Conservation (phyloP, 2,329 filamentous ascomycete species). For the Orbilia brochopaga region DNA sequence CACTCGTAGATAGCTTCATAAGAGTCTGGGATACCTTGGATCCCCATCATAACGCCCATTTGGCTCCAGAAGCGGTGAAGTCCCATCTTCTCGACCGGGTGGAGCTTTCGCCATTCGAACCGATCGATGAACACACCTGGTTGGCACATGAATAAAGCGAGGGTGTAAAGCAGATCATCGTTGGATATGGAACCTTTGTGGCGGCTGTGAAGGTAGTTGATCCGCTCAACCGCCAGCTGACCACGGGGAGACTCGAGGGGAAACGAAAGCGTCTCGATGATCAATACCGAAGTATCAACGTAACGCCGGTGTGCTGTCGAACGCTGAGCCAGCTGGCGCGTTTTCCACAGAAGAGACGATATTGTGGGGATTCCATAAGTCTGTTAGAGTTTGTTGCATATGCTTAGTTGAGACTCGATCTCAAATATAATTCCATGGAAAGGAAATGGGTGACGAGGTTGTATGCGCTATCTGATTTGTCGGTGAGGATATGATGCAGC, state of each 20-base stretch:
- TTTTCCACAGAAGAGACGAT: slow-evolving; percentile 62
- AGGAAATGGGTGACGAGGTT: neutral
- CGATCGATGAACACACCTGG: slow-evolving; percentile 68
- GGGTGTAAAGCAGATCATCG: slow-evolving; percentile 70
- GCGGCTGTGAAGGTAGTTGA: slow-evolving; percentile 68
- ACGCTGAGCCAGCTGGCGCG: slow-evolving; percentile 61
- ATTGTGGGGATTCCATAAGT: slow-evolving; percentile 67
- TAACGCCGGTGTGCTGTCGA: slow-evolving; percentile 64
- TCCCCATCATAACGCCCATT: slow-evolving; percentile 72
- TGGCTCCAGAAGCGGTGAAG: slow-evolving; percentile 73
- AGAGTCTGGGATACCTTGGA: slow-evolving; percentile 61
- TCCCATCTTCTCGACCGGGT: slow-evolving; percentile 71
- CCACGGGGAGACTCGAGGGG: slow-evolving; percentile 60
- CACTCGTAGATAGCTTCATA: slow-evolving; percentile 64
- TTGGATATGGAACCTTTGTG: slow-evolving; percentile 68
- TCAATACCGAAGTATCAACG: slow-evolving; percentile 62
- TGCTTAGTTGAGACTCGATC: too few relatives aligned
- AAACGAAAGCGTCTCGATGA: slow-evolving; percentile 62
- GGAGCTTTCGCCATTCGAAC: slow-evolving; percentile 74
- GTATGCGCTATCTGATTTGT: neutral
- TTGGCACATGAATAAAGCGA: slow-evolving; percentile 70
- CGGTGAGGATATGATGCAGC: too few relatives aligned
- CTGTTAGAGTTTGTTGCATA: slow-evolving; percentile 54
- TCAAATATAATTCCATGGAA: neutral
- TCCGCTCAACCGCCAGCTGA: slow-evolving; percentile 65